Evolutionary conservation across 2,329 filamentous ascomycete genomes (phyloP).

Genomic region (Cadophora sp.): DNA sequence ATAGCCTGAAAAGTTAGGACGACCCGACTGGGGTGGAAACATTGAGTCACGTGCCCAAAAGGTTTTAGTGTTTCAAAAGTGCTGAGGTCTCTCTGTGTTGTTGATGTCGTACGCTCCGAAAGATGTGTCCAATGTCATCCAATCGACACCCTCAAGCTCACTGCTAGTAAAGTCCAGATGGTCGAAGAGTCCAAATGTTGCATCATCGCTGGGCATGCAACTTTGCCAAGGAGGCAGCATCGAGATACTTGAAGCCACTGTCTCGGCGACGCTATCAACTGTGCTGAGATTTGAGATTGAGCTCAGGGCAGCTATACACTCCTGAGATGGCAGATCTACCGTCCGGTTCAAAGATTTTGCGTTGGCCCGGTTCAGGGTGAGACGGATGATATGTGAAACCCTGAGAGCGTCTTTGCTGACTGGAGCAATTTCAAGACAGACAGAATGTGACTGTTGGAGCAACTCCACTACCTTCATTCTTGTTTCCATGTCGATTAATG

Average conservation of each 20-base stretch:
- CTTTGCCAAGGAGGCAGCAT: slow-evolving; percentile 15
- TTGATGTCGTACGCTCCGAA: background rate
- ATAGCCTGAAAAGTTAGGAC: no score
- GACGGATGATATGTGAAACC: slow-evolving; percentile 30
- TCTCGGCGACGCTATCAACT: background rate
- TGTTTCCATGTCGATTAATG: slow-evolving; percentile 2
- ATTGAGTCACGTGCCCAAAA: background rate
- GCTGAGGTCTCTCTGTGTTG: background rate
- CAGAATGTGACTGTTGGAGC: slow-evolving; percentile 16
- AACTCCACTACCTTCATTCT: slow-evolving; percentile 16
- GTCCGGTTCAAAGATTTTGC: background rate
- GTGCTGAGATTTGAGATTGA: background rate
- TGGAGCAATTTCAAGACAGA: slow-evolving; percentile 29
- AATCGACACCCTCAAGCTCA: slow-evolving; percentile 36
- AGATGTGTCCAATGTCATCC: slow-evolving; percentile 27
- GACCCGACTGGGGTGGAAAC: background rate
- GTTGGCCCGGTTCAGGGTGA: slow-evolving; percentile 27
- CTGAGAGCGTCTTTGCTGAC: slow-evolving; percentile 28
- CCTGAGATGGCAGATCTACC: background rate
- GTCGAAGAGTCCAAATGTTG: slow-evolving; percentile 31
- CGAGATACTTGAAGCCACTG: background rate
- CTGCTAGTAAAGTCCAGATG: slow-evolving; percentile 34
- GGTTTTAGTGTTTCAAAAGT: background rate
- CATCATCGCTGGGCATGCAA: slow-evolving; percentile 17
- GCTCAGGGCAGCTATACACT: background rate